These are phyloP conservation scores for Conticribra weissflogii DNA, from an alignment of 108 stramenopile genomes.

Conservation along the genomic window DNA sequence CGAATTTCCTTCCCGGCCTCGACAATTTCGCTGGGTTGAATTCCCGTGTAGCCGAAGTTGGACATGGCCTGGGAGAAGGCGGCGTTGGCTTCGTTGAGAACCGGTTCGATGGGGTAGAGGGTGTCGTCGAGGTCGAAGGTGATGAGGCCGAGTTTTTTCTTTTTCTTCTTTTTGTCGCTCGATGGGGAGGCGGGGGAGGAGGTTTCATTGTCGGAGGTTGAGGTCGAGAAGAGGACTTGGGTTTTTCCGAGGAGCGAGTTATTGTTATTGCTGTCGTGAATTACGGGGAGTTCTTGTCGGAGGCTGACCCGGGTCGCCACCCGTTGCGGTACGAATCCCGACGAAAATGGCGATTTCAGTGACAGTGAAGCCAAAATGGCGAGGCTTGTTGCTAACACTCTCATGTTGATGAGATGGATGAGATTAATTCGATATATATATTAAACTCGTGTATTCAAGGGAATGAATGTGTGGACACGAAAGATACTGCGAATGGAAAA, in stretches of 20 bases:
- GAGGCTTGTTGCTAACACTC: constrained; percentile 25
- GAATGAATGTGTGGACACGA: background rate
- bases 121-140: constrained; percentile 92
- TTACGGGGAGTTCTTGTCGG: background rate
- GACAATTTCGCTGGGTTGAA: constrained; percentile 78
- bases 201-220: constrained; percentile 32
- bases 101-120: constrained; percentile 76
- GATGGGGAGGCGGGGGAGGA: constrained; percentile 14
- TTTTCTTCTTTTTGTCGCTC: constrained; percentile 9
- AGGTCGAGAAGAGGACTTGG: constrained; percentile 5
- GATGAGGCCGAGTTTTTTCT: constrained; percentile 63
- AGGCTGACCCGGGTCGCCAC: background rate
- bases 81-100: constrained; percentile 77
- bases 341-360: constrained; percentile 16
- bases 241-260: background rate
- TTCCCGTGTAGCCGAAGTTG: constrained; percentile 66
- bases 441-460: too few species aligned
- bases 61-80: constrained; percentile 85
- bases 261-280: background rate
- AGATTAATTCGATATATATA: too few species aligned
- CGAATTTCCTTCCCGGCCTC: constrained; percentile 74
- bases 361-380: constrained; percentile 29
- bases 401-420: too few species aligned
- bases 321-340: constrained; percentile 24
- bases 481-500: too few species aligned